Base-by-base conservation (phyloP, 164 flowering plant species). In the Magnolia kwangsiensis region DNA sequence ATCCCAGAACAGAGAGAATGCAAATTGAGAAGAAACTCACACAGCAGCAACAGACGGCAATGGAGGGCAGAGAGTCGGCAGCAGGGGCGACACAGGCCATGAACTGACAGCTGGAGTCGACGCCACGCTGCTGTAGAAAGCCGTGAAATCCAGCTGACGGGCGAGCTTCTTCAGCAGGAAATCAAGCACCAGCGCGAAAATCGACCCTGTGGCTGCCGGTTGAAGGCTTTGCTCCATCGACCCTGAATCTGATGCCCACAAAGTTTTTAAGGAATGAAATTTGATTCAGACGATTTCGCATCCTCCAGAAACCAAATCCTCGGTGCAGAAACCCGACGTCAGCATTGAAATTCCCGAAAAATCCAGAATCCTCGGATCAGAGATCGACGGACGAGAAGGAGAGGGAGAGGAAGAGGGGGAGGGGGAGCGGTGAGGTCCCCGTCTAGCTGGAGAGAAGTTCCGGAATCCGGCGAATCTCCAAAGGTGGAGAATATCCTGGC, bases 71-170 rank as follows among this genome's bases (percentile, higher is more conserved):
- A 81, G 75, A 8, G 84, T 63, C 27, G 81, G 85, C 45, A 81
- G 82, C 69, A 77, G 61, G 16, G 13, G 61, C 61, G 61, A 11
- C 61, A 8, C 13, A 10, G 18, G 69, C 77, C 66, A 76, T 72
- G 73, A 79, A 19, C 59, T 58, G 73, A 59, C 50, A 23, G 51
- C 72, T 37, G 78, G 31, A 71, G 50, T 75, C 51, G 80, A 67
- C 75, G 67, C 74, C 49, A 81, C 82, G n/a, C 76, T 65, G 24
- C 75, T 69, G 27, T 63, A 37, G 55, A 80, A 72, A n/a, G 82
- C 85, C 37, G 91, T 89, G 82, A 94, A 94, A 85, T 92, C 97
- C 21, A 64, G 27, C 67, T 92, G 96, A 88, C 98, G 84, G 18
- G 91, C 95, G 8, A 90, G 89, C 87, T 89, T 93, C 90, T 86